Percentiles rank a stretch among this genome's conserved stretches.
Conservation (phyloP, 768 basidiomycete genomes). For the Amanita pallidorosea region DNA sequence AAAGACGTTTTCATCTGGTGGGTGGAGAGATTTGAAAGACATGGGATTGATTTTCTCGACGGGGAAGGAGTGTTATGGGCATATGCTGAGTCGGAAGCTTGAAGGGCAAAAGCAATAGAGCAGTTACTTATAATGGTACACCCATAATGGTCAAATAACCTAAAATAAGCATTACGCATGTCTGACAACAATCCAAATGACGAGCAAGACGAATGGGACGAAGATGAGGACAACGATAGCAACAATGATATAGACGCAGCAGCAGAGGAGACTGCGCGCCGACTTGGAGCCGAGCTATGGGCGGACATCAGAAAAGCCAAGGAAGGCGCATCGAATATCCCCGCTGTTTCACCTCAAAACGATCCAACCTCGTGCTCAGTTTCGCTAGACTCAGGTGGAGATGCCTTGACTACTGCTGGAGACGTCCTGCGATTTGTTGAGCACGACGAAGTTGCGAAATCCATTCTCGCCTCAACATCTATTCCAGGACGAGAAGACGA, state of each 20-base stretch:
- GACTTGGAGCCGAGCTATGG: conserved; percentile 68
- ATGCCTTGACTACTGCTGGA: conserved; percentile 51
- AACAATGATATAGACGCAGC: conserved; percentile 58
- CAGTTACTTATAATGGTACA: background rate
- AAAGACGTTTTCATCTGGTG: conserved; percentile 46
- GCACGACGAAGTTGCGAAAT: conserved; percentile 44
- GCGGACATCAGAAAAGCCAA: conserved; percentile 64
- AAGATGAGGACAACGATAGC: conserved; percentile 45
- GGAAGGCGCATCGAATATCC: conserved; percentile 20
- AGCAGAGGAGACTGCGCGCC: conserved; percentile 63
- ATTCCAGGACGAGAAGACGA: conserved; percentile 37
- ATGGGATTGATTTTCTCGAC: conserved; percentile 40
- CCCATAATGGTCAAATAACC: background rate
- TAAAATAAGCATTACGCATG: background rate
- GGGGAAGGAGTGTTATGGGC: conserved; percentile 45
- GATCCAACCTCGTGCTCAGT: background rate
- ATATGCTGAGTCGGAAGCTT: conserved; percentile 27
- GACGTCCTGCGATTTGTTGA: conserved; percentile 48
- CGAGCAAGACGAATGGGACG: conserved; percentile 24
- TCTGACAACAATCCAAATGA: background rate
- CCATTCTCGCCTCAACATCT: conserved; percentile 38
- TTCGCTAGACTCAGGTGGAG: background rate
- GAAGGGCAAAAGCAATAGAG: conserved; percentile 1
- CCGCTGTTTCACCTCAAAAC: background rate
- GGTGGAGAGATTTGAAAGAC: conserved; percentile 38